These are phyloP conservation scores for Leishmania turanica DNA, from an alignment of 208 protist species.

Conservation along the genomic window DNA sequence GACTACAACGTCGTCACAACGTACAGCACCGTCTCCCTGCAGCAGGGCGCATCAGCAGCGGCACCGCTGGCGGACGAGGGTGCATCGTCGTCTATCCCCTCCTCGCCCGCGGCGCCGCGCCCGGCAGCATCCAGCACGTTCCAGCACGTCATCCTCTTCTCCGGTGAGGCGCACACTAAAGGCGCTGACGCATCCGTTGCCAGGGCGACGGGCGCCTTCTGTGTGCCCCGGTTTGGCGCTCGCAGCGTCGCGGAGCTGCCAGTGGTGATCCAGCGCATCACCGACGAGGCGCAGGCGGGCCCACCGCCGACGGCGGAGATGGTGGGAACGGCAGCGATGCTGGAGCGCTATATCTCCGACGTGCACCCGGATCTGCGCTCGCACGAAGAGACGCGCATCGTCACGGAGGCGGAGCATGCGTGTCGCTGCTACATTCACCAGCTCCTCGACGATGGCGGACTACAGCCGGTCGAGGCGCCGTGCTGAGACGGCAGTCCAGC, in stretches of 20 bases:
- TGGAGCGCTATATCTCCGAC: constrained; percentile 7
- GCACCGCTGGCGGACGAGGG: too few relatives aligned
- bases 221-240: constrained; percentile 28
- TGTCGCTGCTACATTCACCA: constrained; percentile 22
- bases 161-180: not conserved
- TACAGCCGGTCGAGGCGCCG: constrained; percentile 13
- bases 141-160: not conserved
- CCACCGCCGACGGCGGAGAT: not conserved
- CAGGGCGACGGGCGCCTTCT: not conserved
- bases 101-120: not conserved
- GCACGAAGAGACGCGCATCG: constrained; percentile 7
- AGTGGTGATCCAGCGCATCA: constrained; percentile 22
- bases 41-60: not conserved
- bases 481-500: not conserved
- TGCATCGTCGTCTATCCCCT: not conserved
- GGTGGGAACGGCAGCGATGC: not conserved
- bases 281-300: constrained; percentile 5
- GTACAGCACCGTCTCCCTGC: constrained; percentile 14
- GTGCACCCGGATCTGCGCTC: constrained; percentile 18
- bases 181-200: not conserved
- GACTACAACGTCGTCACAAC: constrained; percentile 38
- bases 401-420: constrained; percentile 3
- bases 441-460: constrained; percentile 10
- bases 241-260: constrained; percentile 42
- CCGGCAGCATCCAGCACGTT: not conserved